phyloP scores from a whole-genome alignment of 176 grass and related monocot genomes.

The Triticum monococcum region DNA sequence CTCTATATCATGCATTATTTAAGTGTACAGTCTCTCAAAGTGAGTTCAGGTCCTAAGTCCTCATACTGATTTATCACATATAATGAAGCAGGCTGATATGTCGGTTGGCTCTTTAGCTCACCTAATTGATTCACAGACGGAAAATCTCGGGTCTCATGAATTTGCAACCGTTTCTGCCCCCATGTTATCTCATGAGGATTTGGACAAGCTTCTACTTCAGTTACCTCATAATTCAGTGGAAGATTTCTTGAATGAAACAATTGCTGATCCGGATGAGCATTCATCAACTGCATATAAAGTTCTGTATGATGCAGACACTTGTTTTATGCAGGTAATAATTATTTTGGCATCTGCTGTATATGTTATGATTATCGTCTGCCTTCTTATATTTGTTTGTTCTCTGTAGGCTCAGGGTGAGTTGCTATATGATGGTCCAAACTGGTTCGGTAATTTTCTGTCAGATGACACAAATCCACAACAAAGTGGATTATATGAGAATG shows the following conservation, averaged over 20 bases:
- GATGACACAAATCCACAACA: conserved; percentile 29
- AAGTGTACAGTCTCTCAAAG: not conserved
- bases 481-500: conserved; percentile 51
- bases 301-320: conserved; percentile 48
- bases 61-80: not conserved
- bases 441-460: conserved; percentile 14
- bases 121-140: conserved; percentile 8
- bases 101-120: not conserved
- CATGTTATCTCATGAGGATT: conserved; percentile 18
- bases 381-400: conserved; percentile 27
- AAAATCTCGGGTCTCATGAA: not conserved
- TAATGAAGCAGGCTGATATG: conserved; percentile 41
- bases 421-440: conserved; percentile 15
- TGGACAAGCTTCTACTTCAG: conserved; percentile 3
- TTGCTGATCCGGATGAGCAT: conserved; percentile 51
- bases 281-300: conserved; percentile 38
- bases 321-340: conserved; percentile 32
- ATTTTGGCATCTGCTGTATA: not conserved
- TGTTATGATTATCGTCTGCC: not conserved
- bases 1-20: conserved; percentile 5
- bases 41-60: not conserved
- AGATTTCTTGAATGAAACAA: conserved; percentile 41
- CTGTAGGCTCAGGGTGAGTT: conserved; percentile 24
- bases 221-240: conserved; percentile 22
- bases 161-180: not conserved